Base-by-base conservation (phyloP, 768 basidiomycete species). In the Serendipita sp. region DNA sequence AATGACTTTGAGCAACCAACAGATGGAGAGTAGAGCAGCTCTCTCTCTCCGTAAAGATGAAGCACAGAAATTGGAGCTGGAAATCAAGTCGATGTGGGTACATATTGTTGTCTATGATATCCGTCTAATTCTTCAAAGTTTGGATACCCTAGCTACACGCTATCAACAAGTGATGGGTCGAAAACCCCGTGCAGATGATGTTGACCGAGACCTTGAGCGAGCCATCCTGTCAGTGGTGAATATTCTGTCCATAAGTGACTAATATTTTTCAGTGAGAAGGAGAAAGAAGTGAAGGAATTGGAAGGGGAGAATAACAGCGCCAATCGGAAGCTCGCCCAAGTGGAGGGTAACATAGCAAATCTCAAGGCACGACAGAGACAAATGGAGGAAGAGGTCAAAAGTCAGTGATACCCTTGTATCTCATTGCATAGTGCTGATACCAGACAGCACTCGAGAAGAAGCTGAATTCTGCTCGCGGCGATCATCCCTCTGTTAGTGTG, bases 11-110 rank as follows among this genome's bases (percentile, higher is more conserved):
- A 74, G 96, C 69, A 91, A 83, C 68, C 70, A 82, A 51, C 92
- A 97, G 71, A 86, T 89, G 0, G 88, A 93, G 64, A 77, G 83
- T 1, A 78, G 95, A 48, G 91, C 93, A 1, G 86, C 83, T 69
- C 72, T 97, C 63, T 83, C 86, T 45, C 70, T 95, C 67, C 88
- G 90, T 70, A 78, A 84, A 66, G 76, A 76, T 0, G 89, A 93
- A 68, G 72, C 85, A 48, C 82, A 79, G 71, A 78, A 75, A 64
- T 89, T 88, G 74, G 75, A 77, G 51, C 76, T 76, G 15, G 89
- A 92, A 45, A 78, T 92, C 13, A 76, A 81, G 67, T 84, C 79
- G 63, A 84, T 79, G 90, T 92, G 66, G 65, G 86, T 76, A 34
- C 58, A 45, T 2, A 41, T 15, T 60, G n/a, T 1, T 48, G 67